These are phyloP conservation scores for Amanita subjunquillea DNA, from an alignment of 768 basidiomycete genomes.

Conservation along the genomic window DNA sequence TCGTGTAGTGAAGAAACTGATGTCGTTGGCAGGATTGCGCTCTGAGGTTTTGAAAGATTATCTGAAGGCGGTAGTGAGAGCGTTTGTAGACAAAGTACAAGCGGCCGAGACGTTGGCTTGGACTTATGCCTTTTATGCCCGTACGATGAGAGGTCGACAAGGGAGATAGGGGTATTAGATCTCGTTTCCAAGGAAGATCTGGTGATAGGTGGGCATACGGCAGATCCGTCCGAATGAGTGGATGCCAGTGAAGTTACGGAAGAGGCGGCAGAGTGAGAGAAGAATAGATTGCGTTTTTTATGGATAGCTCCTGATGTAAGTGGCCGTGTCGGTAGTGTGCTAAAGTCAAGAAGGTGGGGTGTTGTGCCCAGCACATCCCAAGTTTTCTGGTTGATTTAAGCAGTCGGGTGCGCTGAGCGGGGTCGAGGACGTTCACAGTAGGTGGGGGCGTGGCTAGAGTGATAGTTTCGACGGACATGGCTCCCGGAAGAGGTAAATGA, in stretches of 20 bases:
- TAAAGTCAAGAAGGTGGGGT: slow-evolving; percentile 23
- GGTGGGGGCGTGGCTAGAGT: slow-evolving; percentile 23
- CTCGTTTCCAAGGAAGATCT: slow-evolving; percentile 1
- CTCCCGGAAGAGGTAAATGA: neutral
- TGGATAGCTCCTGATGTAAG: neutral
- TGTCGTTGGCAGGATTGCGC: neutral
- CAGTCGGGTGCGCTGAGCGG: slow-evolving; percentile 38
- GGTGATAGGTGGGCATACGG: neutral
- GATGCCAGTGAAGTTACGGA: neutral
- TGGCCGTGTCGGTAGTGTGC: slow-evolving; percentile 3
- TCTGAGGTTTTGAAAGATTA: neutral
- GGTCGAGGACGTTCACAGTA: slow-evolving; percentile 37
- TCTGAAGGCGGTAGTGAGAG: neutral
- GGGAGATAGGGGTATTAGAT: neutral
- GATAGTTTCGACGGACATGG: neutral
- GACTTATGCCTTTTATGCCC: neutral
- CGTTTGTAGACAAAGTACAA: neutral
- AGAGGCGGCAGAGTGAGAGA: neutral
- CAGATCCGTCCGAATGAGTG: neutral
- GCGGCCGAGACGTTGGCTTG: neutral
- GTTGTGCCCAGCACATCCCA: slow-evolving; percentile 40
- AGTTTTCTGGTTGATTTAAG: slow-evolving; percentile 51
- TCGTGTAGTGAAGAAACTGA: neutral
- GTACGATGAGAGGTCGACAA: neutral
- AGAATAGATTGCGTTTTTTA: neutral